A percentile compares a stretch with the other conserved stretches of the same genome.
These are phyloP conservation scores for Metarhizium robertsii DNA, from an alignment of 2,329 filamentous ascomycete genomes.

Conservation along the genomic window DNA sequence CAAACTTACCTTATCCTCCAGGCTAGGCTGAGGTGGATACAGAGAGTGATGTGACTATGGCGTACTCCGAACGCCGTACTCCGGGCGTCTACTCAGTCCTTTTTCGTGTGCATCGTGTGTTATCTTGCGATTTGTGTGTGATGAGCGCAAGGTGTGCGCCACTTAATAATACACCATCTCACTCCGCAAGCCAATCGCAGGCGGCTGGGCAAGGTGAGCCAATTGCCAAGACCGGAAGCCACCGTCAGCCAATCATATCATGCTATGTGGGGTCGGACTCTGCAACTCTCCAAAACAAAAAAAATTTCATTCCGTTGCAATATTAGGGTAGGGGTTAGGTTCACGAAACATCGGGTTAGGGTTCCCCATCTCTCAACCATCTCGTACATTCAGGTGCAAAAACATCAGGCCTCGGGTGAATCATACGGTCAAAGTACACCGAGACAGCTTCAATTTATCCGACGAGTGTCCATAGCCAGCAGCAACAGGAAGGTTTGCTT, in stretches of 20 bases:
- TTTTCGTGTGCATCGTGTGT: too few species aligned
- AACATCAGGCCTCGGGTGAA: not conserved
- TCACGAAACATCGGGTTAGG: not conserved
- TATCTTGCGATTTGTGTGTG: too few species aligned
- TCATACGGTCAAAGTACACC: not conserved
- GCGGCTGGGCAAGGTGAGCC: not conserved
- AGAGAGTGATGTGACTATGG: not conserved
- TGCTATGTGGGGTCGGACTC: not conserved
- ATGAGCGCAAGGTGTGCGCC: too few species aligned
- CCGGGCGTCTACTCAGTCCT: too few species aligned
- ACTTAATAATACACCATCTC: too few species aligned
- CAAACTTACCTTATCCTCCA: constrained; percentile 6
- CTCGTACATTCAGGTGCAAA: not conserved
- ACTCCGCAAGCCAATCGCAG: not conserved
- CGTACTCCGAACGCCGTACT: too few species aligned
- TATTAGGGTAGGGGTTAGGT: constrained; percentile 1
- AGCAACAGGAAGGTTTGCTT: not conserved
- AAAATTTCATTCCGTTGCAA: not conserved
- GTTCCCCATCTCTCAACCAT: not conserved
- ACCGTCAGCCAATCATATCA: not conserved
- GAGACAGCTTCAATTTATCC: too few species aligned
- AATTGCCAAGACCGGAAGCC: not conserved
- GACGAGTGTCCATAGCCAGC: not conserved
- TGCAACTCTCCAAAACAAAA: not conserved
- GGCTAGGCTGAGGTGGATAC: constrained; percentile 1